phyloP scores from a whole-genome alignment of 352 stramenopile species.

The Globisporangium cylindrosporum region DNA sequence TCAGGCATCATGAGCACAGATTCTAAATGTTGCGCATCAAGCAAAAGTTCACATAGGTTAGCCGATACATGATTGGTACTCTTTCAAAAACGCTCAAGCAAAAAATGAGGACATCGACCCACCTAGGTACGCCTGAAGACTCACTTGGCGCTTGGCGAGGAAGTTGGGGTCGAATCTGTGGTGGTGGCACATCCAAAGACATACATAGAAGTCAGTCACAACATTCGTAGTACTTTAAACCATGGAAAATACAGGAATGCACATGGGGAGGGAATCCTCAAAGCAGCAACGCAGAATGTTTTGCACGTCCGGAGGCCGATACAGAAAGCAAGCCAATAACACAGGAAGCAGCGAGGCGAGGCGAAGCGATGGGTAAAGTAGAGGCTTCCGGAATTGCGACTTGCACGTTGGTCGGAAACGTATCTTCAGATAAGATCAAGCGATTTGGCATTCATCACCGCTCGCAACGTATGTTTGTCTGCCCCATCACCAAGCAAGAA shows the following conservation, averaged over 20 bases:
- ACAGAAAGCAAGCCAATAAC: background rate
- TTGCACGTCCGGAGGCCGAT: background rate
- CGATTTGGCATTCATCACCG: constrained; percentile 79
- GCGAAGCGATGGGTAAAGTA: constrained; percentile 2
- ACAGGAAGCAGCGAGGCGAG: background rate
- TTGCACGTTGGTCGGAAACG: constrained; percentile 8
- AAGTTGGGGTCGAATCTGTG: constrained; percentile 83
- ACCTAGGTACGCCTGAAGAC: constrained; percentile 77
- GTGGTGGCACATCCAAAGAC: background rate
- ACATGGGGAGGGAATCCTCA: constrained; percentile 30
- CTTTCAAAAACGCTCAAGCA: too few relatives aligned
- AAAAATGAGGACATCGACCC: background rate
- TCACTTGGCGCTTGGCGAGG: constrained; percentile 66
- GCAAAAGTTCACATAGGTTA: background rate
- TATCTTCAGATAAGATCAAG: constrained; percentile 87
- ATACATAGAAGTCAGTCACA: constrained; percentile 10
- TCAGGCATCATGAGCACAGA: constrained; percentile 61
- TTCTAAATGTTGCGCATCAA: constrained; percentile 22
- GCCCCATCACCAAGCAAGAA: background rate
- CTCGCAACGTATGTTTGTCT: background rate
- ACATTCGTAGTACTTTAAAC: background rate
- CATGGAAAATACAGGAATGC: background rate
- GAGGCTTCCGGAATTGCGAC: constrained; percentile 12
- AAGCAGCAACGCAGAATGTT: constrained; percentile 16
- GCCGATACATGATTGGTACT: too few relatives aligned